Conservation (phyloP, 2,329 filamentous ascomycete species). For the Claviceps monticola region DNA sequence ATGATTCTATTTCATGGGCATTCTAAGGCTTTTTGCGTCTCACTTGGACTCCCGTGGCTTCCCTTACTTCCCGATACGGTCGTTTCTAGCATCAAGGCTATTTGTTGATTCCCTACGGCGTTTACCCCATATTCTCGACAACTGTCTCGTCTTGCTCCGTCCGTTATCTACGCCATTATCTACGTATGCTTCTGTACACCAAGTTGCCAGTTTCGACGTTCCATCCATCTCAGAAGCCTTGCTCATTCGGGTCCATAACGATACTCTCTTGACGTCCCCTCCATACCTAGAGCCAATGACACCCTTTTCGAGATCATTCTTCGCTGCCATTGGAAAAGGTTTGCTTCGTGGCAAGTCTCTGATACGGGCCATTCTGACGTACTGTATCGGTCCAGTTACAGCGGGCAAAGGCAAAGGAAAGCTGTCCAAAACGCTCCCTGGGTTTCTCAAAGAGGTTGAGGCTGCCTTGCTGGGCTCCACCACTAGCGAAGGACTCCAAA, state of each 20-base stretch:
- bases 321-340: constrained; percentile 41
- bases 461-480: constrained; percentile 34
- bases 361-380: constrained; percentile 41
- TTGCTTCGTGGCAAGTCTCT: constrained; percentile 46
- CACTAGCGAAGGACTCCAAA: constrained; percentile 28
- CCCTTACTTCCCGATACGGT: not conserved
- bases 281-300: constrained; percentile 17
- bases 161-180: not conserved
- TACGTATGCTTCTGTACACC: not conserved
- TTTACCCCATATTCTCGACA: not conserved
- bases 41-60: not conserved
- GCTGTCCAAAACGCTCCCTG: constrained; percentile 22
- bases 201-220: not conserved
- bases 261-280: not conserved
- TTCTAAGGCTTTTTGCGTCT: not conserved
- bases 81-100: not conserved
- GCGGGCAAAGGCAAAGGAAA: constrained; percentile 15
- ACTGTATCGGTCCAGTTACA: constrained; percentile 33
- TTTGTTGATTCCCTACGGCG: not conserved
- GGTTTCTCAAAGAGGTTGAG: constrained; percentile 45
- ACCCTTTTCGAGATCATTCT: constrained; percentile 38
- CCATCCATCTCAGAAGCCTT: not conserved
- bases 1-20: constrained; percentile 3
- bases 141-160: not conserved
- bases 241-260: not conserved